A percentile compares a stretch with the other conserved stretches of the same genome.
Evolutionary conservation across 768 basidiomycete species (phyloP).

Genomic region (Tylopilus sp.): DNA sequence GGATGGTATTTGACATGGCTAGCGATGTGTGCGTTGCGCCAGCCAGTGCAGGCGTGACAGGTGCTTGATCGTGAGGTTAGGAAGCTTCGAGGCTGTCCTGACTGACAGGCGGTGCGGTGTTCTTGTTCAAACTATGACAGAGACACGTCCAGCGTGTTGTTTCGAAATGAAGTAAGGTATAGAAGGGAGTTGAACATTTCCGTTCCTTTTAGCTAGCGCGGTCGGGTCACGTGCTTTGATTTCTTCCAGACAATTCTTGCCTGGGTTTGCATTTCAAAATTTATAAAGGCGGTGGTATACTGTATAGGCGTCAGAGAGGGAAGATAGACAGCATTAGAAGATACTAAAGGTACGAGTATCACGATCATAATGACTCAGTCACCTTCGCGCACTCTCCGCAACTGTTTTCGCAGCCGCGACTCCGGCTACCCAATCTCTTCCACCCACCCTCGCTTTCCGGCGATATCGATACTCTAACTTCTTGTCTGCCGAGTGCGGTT

Average conservation of each 20-base stretch:
- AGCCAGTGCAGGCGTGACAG: not conserved
- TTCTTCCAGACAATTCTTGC: conserved; percentile 2
- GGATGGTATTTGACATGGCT: conserved; percentile 3
- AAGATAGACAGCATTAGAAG: not conserved
- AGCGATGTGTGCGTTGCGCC: not conserved
- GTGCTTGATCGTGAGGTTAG: not conserved
- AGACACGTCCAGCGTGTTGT: conserved; percentile 15
- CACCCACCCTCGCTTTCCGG: conserved; percentile 8
- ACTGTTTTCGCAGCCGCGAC: conserved; percentile 22
- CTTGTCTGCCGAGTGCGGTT: not conserved
- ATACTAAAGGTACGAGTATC: not conserved
- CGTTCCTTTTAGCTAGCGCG: not conserved
- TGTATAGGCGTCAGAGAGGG: not conserved
- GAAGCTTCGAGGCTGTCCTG: not conserved
- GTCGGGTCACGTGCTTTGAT: conserved; percentile 15
- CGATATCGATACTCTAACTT: conserved; percentile 23
- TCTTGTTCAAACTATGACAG: not conserved
- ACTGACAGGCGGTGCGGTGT: not conserved
- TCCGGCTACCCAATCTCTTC: conserved; percentile 13
- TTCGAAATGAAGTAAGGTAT: not conserved
- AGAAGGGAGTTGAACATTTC: not conserved
- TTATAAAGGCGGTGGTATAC: too few species aligned
- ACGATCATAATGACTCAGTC: not conserved
- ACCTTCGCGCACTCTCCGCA: conserved; percentile 6
- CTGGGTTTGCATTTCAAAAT: too few species aligned